Conservation (phyloP, 163 green algal genomes). For the Chlamydomonas reinhardtii region DNA sequence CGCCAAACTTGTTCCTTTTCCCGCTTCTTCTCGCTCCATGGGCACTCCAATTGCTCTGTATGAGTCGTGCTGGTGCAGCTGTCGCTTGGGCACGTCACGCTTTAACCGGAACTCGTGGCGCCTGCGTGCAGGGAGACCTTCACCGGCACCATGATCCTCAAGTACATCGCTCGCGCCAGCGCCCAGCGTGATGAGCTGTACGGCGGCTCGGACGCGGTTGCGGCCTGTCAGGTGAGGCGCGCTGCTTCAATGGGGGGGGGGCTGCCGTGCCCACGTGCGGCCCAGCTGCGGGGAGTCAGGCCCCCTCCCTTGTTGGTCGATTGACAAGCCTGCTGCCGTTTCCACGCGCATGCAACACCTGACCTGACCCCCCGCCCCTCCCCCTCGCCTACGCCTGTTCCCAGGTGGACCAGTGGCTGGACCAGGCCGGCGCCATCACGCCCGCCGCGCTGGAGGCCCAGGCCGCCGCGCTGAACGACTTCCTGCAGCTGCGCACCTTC, state of each 20-base stretch:
- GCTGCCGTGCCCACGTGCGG: too few relatives aligned
- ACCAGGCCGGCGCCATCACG: conserved; percentile 75
- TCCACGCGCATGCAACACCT: too few relatives aligned
- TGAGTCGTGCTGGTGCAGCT: too few relatives aligned
- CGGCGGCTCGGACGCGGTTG: conserved; percentile 61
- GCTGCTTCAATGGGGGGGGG: not conserved
- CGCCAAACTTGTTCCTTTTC: not conserved
- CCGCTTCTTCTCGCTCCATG: too few relatives aligned
- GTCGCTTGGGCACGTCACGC: too few relatives aligned
- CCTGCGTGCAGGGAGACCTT: conserved; percentile 21
- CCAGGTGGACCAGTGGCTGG: conserved; percentile 94
- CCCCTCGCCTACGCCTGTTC: not conserved
- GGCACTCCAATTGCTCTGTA: too few relatives aligned
- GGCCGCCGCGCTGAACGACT: conserved; percentile 77
- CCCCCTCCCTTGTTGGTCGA: too few relatives aligned
- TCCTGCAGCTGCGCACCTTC: conserved; percentile 87
- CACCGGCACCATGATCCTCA: conserved; percentile 64
- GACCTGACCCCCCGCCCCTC: too few relatives aligned
- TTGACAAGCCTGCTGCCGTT: too few relatives aligned
- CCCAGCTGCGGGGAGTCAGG: too few relatives aligned
- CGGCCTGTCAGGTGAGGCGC: conserved; percentile 68
- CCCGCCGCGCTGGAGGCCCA: conserved; percentile 78
- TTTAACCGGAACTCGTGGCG: too few relatives aligned
- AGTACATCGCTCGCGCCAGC: conserved; percentile 74
- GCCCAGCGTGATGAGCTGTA: conserved; percentile 67